These are phyloP conservation scores for Camellia japonica DNA, from an alignment of 148 eudicot species.

Conservation along the genomic window DNA sequence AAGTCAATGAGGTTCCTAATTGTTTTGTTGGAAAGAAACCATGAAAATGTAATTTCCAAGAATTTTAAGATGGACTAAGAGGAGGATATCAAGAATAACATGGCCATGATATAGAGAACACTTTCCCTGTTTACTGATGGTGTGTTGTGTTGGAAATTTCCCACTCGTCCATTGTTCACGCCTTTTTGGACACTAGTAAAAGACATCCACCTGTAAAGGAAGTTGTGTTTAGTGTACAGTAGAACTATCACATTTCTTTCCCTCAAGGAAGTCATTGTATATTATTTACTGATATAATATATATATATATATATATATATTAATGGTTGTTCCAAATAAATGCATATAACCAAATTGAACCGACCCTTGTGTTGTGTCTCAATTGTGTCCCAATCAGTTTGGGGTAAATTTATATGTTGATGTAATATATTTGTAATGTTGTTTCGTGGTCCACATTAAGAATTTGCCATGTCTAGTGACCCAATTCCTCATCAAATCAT, in stretches of 20 bases:
- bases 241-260: neutral
- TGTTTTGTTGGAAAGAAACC: neutral
- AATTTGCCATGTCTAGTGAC: neutral
- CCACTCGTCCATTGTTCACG: neutral
- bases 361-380: too few species aligned
- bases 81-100: neutral
- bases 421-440: neutral
- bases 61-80: constrained; percentile 2
- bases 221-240: neutral
- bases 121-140: neutral
- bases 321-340: neutral
- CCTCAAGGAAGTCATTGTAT: neutral
- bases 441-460: neutral
- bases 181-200: neutral
- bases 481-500: neutral
- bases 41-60: neutral
- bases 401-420: too few species aligned
- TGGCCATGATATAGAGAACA: neutral
- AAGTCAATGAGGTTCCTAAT: neutral
- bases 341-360: neutral
- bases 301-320: too few species aligned
- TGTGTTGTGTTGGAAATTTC: neutral
- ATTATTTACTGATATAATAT: neutral
- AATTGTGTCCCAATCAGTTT: too few species aligned
- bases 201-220: neutral